These are phyloP conservation scores for Leucocoprinus leucothites DNA, from an alignment of 768 basidiomycete species.

Conservation along the genomic window DNA sequence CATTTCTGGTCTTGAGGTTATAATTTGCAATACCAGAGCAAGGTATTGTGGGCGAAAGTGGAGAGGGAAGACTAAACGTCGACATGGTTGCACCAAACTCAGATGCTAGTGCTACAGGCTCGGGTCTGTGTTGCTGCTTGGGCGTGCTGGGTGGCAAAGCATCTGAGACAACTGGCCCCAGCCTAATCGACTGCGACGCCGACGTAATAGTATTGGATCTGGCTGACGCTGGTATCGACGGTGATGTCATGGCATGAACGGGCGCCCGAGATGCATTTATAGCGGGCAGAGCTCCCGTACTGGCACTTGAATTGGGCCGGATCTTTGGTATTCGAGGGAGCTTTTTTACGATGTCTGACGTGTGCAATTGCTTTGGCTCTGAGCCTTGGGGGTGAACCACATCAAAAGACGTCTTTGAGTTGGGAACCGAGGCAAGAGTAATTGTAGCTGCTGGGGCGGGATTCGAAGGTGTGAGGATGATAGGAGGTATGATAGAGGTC, in stretches of 20 bases:
- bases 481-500: not conserved
- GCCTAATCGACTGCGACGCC: not conserved
- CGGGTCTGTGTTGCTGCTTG: too few relatives aligned
- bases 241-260: not conserved
- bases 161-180: not conserved
- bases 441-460: not conserved
- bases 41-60: too few relatives aligned
- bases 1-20: too few relatives aligned
- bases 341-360: not conserved
- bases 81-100: too few relatives aligned
- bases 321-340: slow-evolving; percentile 6
- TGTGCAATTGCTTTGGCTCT: not conserved
- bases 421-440: not conserved
- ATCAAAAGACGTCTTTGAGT: not conserved
- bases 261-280: not conserved
- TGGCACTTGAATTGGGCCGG: not conserved
- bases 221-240: too few relatives aligned
- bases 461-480: not conserved
- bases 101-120: too few relatives aligned
- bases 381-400: not conserved
- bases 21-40: too few relatives aligned
- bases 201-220: not conserved
- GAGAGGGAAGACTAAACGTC: too few relatives aligned
- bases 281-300: not conserved
- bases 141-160: not conserved